Base-by-base conservation (phyloP, 2,329 filamentous ascomycete genomes). In the Talaromyces sp. region DNA sequence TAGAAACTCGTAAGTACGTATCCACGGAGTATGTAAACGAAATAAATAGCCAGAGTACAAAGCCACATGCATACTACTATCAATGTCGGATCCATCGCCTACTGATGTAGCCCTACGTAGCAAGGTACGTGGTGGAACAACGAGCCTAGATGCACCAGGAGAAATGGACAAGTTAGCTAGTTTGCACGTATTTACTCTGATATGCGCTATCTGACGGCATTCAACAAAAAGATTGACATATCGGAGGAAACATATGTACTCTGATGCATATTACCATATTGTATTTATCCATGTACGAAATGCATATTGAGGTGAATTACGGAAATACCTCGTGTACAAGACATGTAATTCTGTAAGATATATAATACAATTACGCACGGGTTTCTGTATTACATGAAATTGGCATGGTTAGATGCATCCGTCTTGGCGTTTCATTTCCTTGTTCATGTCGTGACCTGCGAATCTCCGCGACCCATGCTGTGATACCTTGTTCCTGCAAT, bases 341-440 rank as follows among this genome's bases (percentile, higher is more conserved):
- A 19, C n/a, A 1, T 17, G n/a, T 11, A 31, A 28, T 46, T 17
- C 25, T 13, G 22, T 46, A 17, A 31, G 3, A 8, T 48, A 48
- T 2, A 10, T 13, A 48, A 33, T 48, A 48, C 45, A 35, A 13
- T 9, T 19, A 35, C 28, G 10, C 28, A 21, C 45, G n/a, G 5
- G 33, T n/a, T 15, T 17, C 25, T 13, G n/a, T 33, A 19, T 31
- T n/a, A 19, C 25, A 13, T 33, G 17, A 17, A 31, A 31, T 48
- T 35, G 7, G 3, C 10, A 8, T 48, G 28, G 28, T 48, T 45
- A 43, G 21, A 41, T 33, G n/a, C n/a, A 19, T 33, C 37, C 37
- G 40, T 28, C 53, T 55, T 55, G 53, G 53, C 40, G 53, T 55
- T 46, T 46, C 53, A 46, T 28, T 28, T 28, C 25, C 25, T 28